Evolutionary conservation across 2,329 filamentous ascomycete genomes (phyloP).

Genomic region (Diplocarpon rosae): DNA sequence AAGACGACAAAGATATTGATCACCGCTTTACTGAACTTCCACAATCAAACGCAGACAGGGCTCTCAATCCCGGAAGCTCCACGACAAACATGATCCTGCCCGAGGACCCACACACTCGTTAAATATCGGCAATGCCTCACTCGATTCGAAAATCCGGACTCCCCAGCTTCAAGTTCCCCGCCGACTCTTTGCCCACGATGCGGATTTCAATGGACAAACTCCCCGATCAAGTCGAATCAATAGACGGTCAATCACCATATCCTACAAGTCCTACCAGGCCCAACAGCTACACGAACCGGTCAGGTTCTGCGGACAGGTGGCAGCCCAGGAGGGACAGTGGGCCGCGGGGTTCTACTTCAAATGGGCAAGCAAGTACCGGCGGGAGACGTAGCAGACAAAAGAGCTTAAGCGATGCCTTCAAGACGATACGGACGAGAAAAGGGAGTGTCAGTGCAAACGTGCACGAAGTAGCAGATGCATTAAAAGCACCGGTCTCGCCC

Average conservation of each 20-base stretch:
- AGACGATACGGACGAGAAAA: slow-evolving; percentile 67
- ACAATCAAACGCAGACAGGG: not conserved
- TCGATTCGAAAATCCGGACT: slow-evolving; percentile 30
- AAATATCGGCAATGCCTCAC: slow-evolving; percentile 30
- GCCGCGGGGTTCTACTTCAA: slow-evolving; percentile 18
- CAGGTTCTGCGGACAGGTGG: slow-evolving; percentile 43
- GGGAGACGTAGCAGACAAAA: slow-evolving; percentile 60
- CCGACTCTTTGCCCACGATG: slow-evolving; percentile 18
- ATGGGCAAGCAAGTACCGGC: slow-evolving; percentile 17
- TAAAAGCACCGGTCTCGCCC: slow-evolving; percentile 81
- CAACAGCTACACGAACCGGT: slow-evolving; percentile 21
- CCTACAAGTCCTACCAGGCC: slow-evolving; percentile 14
- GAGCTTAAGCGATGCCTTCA: slow-evolving; percentile 81
- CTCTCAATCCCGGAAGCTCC: not conserved
- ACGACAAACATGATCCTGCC: slow-evolving; percentile 9
- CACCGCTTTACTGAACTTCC: not conserved
- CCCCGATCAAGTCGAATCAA: slow-evolving; percentile 40
- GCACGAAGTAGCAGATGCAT: slow-evolving; percentile 81
- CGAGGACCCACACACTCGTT: slow-evolving; percentile 8
- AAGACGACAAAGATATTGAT: not conserved
- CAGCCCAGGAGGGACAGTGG: slow-evolving; percentile 44
- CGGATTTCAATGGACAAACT: slow-evolving; percentile 42
- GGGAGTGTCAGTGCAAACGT: slow-evolving; percentile 87
- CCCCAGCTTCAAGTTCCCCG: slow-evolving; percentile 24
- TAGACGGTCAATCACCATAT: slow-evolving; percentile 16